These are phyloP conservation scores for Ceratocystis lukuohia DNA, from an alignment of 2,329 filamentous ascomycete species.

Conservation along the genomic window DNA sequence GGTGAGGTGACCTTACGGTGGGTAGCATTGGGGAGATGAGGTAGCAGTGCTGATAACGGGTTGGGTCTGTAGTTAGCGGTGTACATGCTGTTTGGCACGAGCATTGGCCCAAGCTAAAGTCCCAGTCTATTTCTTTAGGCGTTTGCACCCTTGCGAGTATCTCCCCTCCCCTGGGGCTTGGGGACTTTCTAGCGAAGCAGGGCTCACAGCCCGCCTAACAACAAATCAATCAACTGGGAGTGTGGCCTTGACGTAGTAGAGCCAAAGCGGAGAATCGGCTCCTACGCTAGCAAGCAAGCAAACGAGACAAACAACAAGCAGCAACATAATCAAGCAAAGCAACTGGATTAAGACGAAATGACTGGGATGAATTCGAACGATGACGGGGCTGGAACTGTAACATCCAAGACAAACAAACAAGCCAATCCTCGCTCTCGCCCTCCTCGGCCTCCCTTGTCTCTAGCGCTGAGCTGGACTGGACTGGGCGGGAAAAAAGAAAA, in stretches of 20 bases:
- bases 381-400: background rate
- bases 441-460: background rate
- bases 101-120: background rate
- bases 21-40: background rate
- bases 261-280: background rate
- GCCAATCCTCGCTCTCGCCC: background rate
- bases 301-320: background rate
- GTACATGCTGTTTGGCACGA: background rate
- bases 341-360: background rate
- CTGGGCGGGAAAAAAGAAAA: no score
- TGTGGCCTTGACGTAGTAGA: background rate
- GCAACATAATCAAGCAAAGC: background rate
- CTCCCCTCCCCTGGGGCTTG: background rate
- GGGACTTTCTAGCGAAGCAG: background rate
- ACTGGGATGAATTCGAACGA: background rate
- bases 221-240: background rate
- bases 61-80: background rate
- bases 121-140: background rate
- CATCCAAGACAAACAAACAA: conserved; percentile 2
- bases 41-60: background rate
- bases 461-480: background rate
- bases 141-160: background rate
- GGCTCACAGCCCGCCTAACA: background rate
- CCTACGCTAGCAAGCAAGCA: background rate
- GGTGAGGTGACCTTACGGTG: no score